Conservation (phyloP, 2,329 filamentous ascomycete genomes). For the Samsoniella hepiali region DNA sequence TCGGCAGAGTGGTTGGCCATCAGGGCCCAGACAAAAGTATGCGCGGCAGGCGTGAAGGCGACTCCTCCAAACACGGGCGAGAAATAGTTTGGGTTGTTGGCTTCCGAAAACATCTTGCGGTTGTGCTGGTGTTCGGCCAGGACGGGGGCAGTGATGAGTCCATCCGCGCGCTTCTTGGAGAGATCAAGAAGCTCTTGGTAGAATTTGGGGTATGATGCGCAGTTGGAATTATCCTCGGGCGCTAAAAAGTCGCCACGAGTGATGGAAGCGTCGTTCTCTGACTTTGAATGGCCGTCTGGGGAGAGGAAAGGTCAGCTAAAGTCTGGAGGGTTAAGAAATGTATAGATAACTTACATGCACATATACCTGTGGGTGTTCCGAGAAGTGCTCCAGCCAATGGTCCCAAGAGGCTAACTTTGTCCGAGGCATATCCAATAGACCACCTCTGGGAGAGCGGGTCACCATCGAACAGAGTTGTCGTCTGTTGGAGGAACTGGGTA, state of each 20-base stretch:
- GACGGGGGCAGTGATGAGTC: not conserved
- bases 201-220: conserved; percentile 26
- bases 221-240: conserved; percentile 40
- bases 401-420: conserved; percentile 13
- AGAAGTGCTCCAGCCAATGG: conserved; percentile 5
- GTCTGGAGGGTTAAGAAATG: conserved; percentile 37
- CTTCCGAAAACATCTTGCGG: not conserved
- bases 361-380: conserved; percentile 16
- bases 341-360: conserved; percentile 9
- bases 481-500: conserved; percentile 11
- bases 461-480: conserved; percentile 13
- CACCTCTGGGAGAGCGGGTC: conserved; percentile 20
- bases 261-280: conserved; percentile 50
- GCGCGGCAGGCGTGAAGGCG: conserved; percentile 4
- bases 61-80: conserved; percentile 4
- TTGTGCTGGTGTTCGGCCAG: not conserved
- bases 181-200: not conserved
- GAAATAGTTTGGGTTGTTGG: conserved; percentile 13
- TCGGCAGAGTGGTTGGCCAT: conserved; percentile 15
- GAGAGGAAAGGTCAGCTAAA: conserved; percentile 40
- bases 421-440: conserved; percentile 19
- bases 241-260: conserved; percentile 49
- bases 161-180: not conserved
- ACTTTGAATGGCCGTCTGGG: conserved; percentile 49
- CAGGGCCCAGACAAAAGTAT: conserved; percentile 3